Conservation (phyloP, 345 rosid species). For the Citrus cavaleriei region DNA sequence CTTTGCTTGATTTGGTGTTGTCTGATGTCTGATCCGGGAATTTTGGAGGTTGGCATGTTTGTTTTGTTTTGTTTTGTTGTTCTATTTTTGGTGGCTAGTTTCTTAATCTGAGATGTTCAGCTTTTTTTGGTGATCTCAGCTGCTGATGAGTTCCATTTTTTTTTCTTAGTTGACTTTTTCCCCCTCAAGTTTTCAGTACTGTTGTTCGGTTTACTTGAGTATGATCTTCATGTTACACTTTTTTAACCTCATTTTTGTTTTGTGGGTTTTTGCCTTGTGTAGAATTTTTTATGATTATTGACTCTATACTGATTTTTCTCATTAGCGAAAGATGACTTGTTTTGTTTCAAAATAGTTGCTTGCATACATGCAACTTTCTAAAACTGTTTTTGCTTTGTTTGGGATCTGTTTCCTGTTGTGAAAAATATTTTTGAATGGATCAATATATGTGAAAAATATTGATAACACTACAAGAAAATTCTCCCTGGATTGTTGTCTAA, state of each 20-base stretch:
- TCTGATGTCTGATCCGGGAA: conserved; percentile 15
- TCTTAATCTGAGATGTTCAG: neutral
- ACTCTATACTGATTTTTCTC: neutral
- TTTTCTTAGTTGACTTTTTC: neutral
- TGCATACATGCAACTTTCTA: neutral
- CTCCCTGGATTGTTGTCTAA: neutral
- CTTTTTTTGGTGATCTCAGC: neutral
- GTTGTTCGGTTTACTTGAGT: neutral
- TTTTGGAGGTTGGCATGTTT: neutral
- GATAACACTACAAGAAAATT: neutral
- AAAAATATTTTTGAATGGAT: neutral
- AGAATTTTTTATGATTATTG: neutral
- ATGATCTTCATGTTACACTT: neutral
- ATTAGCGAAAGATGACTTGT: neutral
- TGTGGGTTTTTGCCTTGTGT: neutral
- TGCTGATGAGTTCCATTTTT: conserved; percentile 1
- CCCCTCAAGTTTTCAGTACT: neutral
- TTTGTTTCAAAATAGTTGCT: neutral
- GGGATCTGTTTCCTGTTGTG: neutral
- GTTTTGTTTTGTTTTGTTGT: neutral
- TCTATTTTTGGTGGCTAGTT: neutral
- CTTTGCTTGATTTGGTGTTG: neutral
- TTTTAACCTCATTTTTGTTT: neutral
- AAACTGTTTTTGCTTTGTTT: neutral
- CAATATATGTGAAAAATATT: neutral